Conservation (phyloP, 306 rosid genomes). For the Ormosia semicastrata region DNA sequence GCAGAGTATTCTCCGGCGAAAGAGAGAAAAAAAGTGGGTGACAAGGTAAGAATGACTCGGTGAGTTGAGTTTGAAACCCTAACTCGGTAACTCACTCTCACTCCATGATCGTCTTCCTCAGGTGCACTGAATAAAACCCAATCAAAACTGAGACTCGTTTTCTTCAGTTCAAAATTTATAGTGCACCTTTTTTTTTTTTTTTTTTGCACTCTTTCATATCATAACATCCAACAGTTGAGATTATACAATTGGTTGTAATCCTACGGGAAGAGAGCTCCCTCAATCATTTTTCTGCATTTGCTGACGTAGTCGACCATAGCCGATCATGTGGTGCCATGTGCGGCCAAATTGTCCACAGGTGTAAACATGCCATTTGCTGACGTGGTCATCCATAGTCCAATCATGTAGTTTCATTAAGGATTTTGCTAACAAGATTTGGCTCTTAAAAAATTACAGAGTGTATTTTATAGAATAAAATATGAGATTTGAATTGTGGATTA, state of each 20-base stretch:
- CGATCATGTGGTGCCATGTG: slow-evolving; percentile 34
- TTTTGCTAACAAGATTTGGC: too few relatives aligned
- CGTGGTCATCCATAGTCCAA: too few relatives aligned
- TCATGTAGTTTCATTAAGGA: too few relatives aligned
- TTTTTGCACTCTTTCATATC: too few relatives aligned
- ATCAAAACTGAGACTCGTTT: neutral
- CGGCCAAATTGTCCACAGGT: slow-evolving; percentile 22
- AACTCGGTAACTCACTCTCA: slow-evolving; percentile 13
- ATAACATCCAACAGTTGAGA: slow-evolving; percentile 14
- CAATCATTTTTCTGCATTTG: slow-evolving; percentile 12
- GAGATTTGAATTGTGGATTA: too few relatives aligned
- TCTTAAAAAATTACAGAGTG: too few relatives aligned
- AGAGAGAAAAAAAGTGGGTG: neutral
- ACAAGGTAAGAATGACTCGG: slow-evolving; percentile 13
- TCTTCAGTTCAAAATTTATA: slow-evolving; percentile 14
- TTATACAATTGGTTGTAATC: neutral
- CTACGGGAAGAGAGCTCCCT: neutral
- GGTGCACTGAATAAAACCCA: too few relatives aligned
- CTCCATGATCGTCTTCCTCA: neutral
- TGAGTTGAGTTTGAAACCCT: slow-evolving; percentile 35
- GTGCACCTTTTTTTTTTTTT: neutral
- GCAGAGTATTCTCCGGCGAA: slow-evolving; percentile 12
- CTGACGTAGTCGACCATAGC: slow-evolving; percentile 16
- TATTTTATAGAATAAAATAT: too few relatives aligned
- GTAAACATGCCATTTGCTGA: neutral